Base-by-base conservation (phyloP, 23 red algal species). In the Agarophyton chilense region DNA sequence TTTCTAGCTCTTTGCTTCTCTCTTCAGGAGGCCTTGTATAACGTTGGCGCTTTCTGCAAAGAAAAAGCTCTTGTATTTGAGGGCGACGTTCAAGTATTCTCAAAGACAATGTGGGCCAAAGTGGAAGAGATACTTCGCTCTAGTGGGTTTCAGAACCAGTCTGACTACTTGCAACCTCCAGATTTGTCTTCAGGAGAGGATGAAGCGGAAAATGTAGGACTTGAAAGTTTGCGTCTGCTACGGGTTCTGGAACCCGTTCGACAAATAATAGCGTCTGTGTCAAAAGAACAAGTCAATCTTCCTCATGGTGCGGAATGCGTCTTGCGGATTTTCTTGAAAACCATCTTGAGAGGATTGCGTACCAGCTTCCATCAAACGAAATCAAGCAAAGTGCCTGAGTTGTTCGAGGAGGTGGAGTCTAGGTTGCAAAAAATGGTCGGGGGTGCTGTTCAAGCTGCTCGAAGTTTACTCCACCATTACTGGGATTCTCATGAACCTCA, bases 391-490 rank as follows among this genome's bases (percentile, higher is more conserved):
- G n/a, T 10, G 0, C 19, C 39, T 5, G 49, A 22, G 33, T 19
- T 80, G 0, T 8, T 25, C 36, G 50, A 43, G 2, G 54, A 80
- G 18, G 24, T 56, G 19, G 54, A 80, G 44, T 44, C 38, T 52
- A 28, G 77, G 21, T n/a, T 80, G 43, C 50, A 80, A 40, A 80
- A 80, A 29, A 80, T 80, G 77, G 77, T 80, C 35, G 77, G 77
- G 46, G 77, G 77, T 21, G 77, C 77, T 0, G 38, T 80, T 38
- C 51, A 80, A 56, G 77, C 77, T 10, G 26, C 77, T 26, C 39
- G 54, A 80, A 61, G 35, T 25, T 25, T 80, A 41, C 54, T 80
- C 3, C 50, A 35, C 19, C 54, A 58, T 36, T 80, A 80, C 26
- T 80, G 77, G 77, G 32, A 42, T 7, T 55, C 19, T 13, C 40